Evolutionary conservation across 352 stramenopile species (phyloP), one percentile per base, ranked within the genome.

Genomic region (Phytophthora sojae): DNA sequence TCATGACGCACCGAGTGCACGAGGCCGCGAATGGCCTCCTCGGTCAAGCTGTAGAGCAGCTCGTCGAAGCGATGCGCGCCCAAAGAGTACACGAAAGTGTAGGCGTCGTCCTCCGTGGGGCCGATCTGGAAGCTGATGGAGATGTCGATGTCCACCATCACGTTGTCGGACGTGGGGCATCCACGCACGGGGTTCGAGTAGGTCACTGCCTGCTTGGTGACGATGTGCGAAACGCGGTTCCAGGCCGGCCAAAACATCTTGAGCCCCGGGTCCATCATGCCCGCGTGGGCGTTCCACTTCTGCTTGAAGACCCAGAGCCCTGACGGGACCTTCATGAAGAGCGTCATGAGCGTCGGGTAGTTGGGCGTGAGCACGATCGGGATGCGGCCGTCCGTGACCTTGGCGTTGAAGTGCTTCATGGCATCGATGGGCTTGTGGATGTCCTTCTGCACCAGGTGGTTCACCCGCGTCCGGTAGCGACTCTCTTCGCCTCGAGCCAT

Each of bases 101-200:
- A 83, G 2, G 85, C 89, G 44, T 93, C 89, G 3, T 96, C 77
- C 30, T 86, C 76, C 0, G 76, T 93, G 2, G 89, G 89, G 0
- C 89, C 89, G 52, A 96, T 94, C 72, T 93, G 87, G 77, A 96
- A 93, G 57, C 86, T 95, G 71, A 96, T 90, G 39, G 89, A 96
- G 58, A 95, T 90, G 74, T 95, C 86, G 52, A 96, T 93, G 60
- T 95, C 79, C n/a, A 96, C 83, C 89, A 97, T 96, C 14, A 97
- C 88, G 57, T 96, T 97, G 72, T 97, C 89, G 8, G 76, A 82
- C 8, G 90, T 97, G 8, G 88, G 86, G 56, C 88, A 96, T 51
- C 82, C 85, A 17, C 73, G 81, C 49, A 94, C 85, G 0, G 81
- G 80, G 51, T 90, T 93, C 35, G 82, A 89, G 68, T 94, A 97